Conservation (phyloP, 1,139 yeast species). For the Suhomyces anneliseae region DNA sequence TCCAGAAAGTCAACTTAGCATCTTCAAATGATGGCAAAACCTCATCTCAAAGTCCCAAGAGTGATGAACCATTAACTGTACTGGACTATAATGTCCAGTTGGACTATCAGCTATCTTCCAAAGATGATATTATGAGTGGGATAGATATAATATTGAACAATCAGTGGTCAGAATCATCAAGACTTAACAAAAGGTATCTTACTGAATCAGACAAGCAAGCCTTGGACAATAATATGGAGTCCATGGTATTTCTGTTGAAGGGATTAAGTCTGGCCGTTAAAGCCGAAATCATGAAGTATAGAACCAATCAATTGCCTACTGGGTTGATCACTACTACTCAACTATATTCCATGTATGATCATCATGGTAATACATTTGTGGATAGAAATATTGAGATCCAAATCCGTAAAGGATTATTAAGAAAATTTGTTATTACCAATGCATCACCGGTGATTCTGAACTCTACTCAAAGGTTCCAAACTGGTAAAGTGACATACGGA, state of each 20-base stretch:
- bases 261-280: constrained; percentile 37
- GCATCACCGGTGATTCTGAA: constrained; percentile 49
- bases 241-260: constrained; percentile 32
- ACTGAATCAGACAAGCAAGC: constrained; percentile 12
- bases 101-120: constrained; percentile 37
- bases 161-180: constrained; percentile 42
- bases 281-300: constrained; percentile 39
- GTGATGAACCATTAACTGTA: constrained; percentile 18
- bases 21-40: constrained; percentile 5
- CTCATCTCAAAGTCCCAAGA: not conserved
- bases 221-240: constrained; percentile 21
- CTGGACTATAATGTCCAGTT: constrained; percentile 40
- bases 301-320: constrained; percentile 32
- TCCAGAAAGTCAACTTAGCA: not conserved
- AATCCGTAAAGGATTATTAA: constrained; percentile 33
- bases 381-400: constrained; percentile 40
- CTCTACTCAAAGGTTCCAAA: constrained; percentile 31
- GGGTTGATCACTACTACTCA: constrained; percentile 42
- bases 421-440: constrained; percentile 44
- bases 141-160: constrained; percentile 35
- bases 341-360: constrained; percentile 41
- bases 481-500: constrained; percentile 44
- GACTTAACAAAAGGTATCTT: constrained; percentile 25
- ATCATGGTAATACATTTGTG: constrained; percentile 45
- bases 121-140: constrained; percentile 36